Evolutionary conservation across 176 grass and related monocot species (phyloP).

Genomic region (Carex scoparia): DNA sequence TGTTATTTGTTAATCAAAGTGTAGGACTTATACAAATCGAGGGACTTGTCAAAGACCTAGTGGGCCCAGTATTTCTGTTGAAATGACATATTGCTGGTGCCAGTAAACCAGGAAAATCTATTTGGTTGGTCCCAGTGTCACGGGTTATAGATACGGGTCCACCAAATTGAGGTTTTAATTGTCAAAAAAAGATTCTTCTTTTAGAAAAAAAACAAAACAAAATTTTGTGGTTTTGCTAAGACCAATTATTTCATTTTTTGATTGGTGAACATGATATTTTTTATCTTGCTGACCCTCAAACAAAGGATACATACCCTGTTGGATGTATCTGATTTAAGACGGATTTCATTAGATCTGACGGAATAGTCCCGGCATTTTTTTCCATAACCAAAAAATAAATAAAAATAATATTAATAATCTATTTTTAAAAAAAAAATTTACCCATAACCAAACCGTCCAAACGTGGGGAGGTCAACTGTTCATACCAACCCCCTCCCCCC

Average conservation of each 20-base stretch:
- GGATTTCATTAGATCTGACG: neutral
- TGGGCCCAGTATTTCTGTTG: neutral
- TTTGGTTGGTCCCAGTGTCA: slow-evolving; percentile 1
- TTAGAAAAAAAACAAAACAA: neutral
- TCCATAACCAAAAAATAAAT: too few species aligned
- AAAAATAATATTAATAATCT: too few species aligned
- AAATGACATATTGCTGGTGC: slow-evolving; percentile 5
- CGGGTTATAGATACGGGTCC: neutral
- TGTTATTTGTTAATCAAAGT: neutral
- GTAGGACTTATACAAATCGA: neutral
- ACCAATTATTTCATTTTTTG: too few species aligned
- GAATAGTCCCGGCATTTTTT: neutral
- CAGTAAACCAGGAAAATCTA: neutral
- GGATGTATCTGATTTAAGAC: neutral
- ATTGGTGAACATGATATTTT: too few species aligned
- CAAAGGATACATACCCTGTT: neutral
- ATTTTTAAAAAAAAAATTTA: too few species aligned
- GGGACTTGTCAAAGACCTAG: neutral
- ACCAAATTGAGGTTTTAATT: neutral
- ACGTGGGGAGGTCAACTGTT: too few species aligned
- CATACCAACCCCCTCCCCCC: too few species aligned
- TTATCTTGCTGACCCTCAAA: neutral
- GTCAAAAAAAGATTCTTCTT: neutral
- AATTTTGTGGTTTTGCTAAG: neutral
- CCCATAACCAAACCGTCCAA: too few species aligned